Conservation (phyloP, 768 basidiomycete genomes). For the Tubosaeta sp. region DNA sequence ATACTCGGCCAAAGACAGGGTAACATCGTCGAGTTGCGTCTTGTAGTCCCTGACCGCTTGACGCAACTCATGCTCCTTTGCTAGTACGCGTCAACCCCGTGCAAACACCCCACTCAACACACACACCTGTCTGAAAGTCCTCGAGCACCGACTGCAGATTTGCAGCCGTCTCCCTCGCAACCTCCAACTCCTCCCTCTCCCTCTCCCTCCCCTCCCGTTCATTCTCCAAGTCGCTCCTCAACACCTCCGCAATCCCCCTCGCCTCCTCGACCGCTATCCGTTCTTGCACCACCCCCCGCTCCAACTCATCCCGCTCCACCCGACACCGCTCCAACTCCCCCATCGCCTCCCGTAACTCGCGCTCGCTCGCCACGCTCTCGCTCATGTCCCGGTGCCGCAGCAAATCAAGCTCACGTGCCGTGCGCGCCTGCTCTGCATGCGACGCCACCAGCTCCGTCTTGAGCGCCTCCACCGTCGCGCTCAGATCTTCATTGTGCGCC, state of each 20-base stretch:
- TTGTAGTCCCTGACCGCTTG: constrained; percentile 84
- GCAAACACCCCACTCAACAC: constrained; percentile 4
- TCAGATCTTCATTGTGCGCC: constrained; percentile 72
- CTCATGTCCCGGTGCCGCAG: constrained; percentile 63
- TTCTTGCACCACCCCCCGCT: constrained; percentile 57
- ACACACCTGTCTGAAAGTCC: constrained; percentile 89
- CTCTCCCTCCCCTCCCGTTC: constrained; percentile 56
- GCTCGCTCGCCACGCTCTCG: constrained; percentile 66
- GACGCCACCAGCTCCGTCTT: constrained; percentile 75
- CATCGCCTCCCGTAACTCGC: constrained; percentile 76
- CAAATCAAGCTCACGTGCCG: constrained; percentile 63
- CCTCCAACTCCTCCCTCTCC: constrained; percentile 53
- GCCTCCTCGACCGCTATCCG: constrained; percentile 69
- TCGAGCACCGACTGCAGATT: constrained; percentile 92
- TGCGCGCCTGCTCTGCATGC: constrained; percentile 69
- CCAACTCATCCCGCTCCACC: constrained; percentile 78
- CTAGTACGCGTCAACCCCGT: constrained; percentile 36
- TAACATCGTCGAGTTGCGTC: constrained; percentile 61
- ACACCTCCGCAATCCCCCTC: constrained; percentile 48
- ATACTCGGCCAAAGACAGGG: constrained; percentile 81
- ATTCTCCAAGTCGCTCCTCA: constrained; percentile 63
- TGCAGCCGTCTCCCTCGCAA: constrained; percentile 65
- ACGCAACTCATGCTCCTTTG: constrained; percentile 85
- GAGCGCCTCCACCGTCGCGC: constrained; percentile 69
- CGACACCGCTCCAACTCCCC: constrained; percentile 84